These are phyloP conservation scores for Boletus bicolor DNA, from an alignment of 768 basidiomycete genomes.

Conservation along the genomic window DNA sequence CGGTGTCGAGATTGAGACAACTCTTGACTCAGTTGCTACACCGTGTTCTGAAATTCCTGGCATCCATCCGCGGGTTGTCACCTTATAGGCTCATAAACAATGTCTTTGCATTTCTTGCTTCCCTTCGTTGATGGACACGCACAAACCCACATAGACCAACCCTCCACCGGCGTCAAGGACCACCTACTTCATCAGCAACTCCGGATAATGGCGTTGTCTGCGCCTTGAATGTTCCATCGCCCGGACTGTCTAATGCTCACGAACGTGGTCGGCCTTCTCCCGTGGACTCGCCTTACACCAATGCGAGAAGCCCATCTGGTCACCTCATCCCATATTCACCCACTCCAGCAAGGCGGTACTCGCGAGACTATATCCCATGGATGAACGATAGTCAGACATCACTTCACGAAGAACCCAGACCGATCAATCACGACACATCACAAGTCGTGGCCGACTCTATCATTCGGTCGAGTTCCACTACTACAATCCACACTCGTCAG, in stretches of 20 bases:
- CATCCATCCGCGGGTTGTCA: neutral
- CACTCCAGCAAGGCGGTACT: constrained; percentile 7
- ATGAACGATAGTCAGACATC: constrained; percentile 11
- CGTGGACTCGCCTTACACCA: constrained; percentile 11
- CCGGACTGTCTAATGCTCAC: neutral
- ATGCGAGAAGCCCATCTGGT: constrained; percentile 16
- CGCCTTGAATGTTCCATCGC: constrained; percentile 16
- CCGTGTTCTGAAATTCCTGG: neutral
- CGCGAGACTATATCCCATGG: constrained; percentile 6
- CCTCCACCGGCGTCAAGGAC: neutral
- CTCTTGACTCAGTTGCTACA: constrained; percentile 1
- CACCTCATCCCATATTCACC: constrained; percentile 20
- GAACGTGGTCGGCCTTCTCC: constrained; percentile 9
- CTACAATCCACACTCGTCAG: neutral
- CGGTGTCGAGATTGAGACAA: neutral
- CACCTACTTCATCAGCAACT: neutral
- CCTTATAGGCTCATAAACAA: neutral
- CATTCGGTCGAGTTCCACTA: neutral
- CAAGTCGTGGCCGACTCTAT: neutral
- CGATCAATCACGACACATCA: neutral
- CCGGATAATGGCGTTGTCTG: constrained; percentile 3
- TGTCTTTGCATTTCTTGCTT: constrained; percentile 1
- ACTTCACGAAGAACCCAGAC: constrained; percentile 16
- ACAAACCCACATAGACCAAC: neutral
- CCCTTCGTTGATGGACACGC: constrained; percentile 1